Base-by-base conservation (phyloP, 2,329 filamentous ascomycete genomes). In the Fusarium ambrosium region DNA sequence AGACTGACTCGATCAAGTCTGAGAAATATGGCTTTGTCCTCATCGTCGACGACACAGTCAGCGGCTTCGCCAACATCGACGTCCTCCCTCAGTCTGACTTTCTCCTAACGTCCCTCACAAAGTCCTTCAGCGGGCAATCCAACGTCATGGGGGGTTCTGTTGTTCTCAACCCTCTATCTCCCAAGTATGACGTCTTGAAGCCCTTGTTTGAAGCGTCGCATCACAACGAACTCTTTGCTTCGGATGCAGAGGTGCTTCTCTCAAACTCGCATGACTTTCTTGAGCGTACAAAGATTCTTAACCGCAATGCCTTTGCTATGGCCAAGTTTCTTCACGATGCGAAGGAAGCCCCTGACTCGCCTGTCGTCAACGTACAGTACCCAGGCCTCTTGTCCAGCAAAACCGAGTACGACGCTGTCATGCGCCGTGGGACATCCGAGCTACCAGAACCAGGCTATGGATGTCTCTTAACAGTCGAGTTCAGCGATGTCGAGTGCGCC, bases 91-190 rank as follows among this genome's bases (percentile, higher is more conserved):
- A 84, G 0, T 85, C 86, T 2, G 89, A 91, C 72, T 78, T 89
- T 0, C 70, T 91, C 34, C 73, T 89, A 18, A 87, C 87, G 0
- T 88, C 85, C 27, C 82, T 91, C 18, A 91, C 89, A n/a, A 91
- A 91, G 79, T 85, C 85, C 2, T 91, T 92, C 76, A 89, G 82
- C 69, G 90, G 90, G 18, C 86, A 86, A 69, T 85, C 88, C 24
- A 85, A 92, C 74, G 86, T 88, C 58, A 86, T 91, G 82, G 88
- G 82, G 37, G 89, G 86, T n/a, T 86, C 85, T 61, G 74, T 85
- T 20, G 83, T 87, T 45, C 81, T 90, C 45, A 89, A 88, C 75
- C 87, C 87, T 0, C 75, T 82, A 4, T 87, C 86, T 0, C 71
- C 77, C 3, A 80, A 84, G 64, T 86, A 89, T 75, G 7, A 69